Base-by-base conservation (phyloP, 768 basidiomycete genomes). In the Tephrocybe sp. region DNA sequence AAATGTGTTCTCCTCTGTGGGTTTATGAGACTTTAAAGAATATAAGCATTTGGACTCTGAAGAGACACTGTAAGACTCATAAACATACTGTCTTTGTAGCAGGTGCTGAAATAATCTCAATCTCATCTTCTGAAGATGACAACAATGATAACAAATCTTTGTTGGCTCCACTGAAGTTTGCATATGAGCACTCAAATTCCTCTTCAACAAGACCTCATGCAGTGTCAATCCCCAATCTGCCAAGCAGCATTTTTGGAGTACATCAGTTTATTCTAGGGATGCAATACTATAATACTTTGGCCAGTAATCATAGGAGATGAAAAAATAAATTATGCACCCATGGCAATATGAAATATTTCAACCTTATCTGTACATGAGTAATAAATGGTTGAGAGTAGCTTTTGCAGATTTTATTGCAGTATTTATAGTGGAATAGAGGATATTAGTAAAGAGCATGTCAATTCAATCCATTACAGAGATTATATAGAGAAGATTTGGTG, bases 271-370 rank as follows among this genome's bases (percentile, higher is more conserved):
- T 67, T 59, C 0, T 48, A 34, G 5, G 68, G 67, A 45, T 69
- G 66, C 1, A 70, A 53, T 3, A 70, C 68, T 68, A 11, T 4
- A 4, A 7, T 26, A 32, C 4, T n/a, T n/a, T n/a, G n/a, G n/a
- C n/a, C n/a, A n/a, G n/a, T n/a, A n/a, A n/a, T 15, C 2, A 9
- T 4, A 32, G 15, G 39, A 20, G 28, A 25, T 20, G 30, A 37
- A 7, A 45, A 3, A n/a, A n/a, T n/a, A n/a, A n/a, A n/a, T n/a
- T 68, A 67, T 65, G 15, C 48, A 74, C 72, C 57, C 69, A 74
- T 74, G 7, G 68, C 69, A 57, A 74, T 69, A 0, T 62, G 53
- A 45, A 70, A 73, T 0, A 62, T 49, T 8, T 72, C 58, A 1
- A 67, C 68, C 2, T 47, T 18, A 54, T 73, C 72, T 1, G 67